These are phyloP conservation scores for Obba rivulosa DNA, from an alignment of 768 basidiomycete species.

Conservation along the genomic window DNA sequence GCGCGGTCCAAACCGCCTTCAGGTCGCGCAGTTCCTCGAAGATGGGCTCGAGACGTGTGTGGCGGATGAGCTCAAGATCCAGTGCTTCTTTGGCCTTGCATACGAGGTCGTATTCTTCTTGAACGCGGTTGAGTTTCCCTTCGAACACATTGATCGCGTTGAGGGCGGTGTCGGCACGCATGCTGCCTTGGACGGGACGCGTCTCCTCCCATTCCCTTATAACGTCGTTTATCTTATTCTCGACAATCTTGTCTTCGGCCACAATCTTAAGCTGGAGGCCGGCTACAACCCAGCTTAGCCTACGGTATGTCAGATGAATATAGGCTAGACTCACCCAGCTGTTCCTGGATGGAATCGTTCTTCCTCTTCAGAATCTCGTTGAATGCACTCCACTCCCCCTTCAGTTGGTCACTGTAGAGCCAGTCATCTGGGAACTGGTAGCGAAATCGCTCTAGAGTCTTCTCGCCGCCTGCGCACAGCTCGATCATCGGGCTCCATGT, in stretches of 20 bases:
- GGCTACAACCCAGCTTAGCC: conserved; percentile 38
- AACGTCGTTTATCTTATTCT: conserved; percentile 91
- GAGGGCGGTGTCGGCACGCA: conserved; percentile 95
- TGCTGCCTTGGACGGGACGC: conserved; percentile 93
- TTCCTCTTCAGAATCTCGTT: conserved; percentile 97
- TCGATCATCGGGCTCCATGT: conserved; percentile 97
- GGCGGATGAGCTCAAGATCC: conserved; percentile 84
- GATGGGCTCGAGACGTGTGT: conserved; percentile 88
- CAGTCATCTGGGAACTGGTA: conserved; percentile 97
- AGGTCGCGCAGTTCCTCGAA: conserved; percentile 94
- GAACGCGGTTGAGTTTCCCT: conserved; percentile 79
- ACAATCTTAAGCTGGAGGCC: conserved; percentile 99
- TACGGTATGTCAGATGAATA: not conserved
- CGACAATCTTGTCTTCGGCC: conserved; percentile 98
- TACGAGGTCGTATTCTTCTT: conserved; percentile 94
- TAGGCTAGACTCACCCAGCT: conserved; percentile 62
- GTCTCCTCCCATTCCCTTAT: conserved; percentile 92
- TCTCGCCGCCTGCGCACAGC: conserved; percentile 90
- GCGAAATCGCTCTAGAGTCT: conserved; percentile 93
- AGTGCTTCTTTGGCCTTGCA: conserved; percentile 96
- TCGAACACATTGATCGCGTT: conserved; percentile 96
- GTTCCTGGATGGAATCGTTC: conserved; percentile 97
- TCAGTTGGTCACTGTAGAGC: conserved; percentile 96
- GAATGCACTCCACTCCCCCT: conserved; percentile 98
- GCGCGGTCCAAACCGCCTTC: conserved; percentile 97